Evolutionary conservation across 2,329 filamentous ascomycete species (phyloP).

Genomic region (Phaeosphaeriaceae sp.): DNA sequence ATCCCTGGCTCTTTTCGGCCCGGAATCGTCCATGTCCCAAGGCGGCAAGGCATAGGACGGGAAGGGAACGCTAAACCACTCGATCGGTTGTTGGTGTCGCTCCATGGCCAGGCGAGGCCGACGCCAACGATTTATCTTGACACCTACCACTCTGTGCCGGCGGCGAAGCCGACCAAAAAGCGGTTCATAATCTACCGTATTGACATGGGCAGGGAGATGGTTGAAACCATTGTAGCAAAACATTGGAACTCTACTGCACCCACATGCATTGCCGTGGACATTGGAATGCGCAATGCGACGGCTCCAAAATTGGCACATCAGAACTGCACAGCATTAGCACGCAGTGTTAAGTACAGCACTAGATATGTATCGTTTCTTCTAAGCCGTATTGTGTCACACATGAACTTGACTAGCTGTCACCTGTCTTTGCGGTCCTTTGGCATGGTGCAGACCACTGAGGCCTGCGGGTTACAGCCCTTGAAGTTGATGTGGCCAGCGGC

Average conservation of each 20-base stretch:
- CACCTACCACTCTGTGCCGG: conserved; percentile 11
- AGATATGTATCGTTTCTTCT: neutral
- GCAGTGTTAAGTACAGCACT: neutral
- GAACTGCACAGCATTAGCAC: conserved; percentile 2
- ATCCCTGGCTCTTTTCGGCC: conserved; percentile 15
- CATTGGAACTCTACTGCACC: neutral
- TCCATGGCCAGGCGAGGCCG: conserved; percentile 41
- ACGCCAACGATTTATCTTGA: conserved; percentile 22
- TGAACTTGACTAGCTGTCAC: neutral
- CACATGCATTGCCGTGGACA: neutral
- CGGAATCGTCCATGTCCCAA: conserved; percentile 9
- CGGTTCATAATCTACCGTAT: conserved; percentile 4
- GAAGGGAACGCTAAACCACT: conserved; percentile 27
- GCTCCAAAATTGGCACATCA: conserved; percentile 4
- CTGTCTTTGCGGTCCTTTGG: neutral
- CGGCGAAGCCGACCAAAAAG: conserved; percentile 32
- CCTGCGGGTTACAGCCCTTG: neutral
- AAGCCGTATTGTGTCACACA: neutral
- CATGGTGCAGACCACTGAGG: neutral
- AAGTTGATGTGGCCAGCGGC: neutral
- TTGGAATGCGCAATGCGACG: conserved; percentile 8
- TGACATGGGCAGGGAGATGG: neutral
- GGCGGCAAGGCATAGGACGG: conserved; percentile 18
- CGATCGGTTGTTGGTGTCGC: conserved; percentile 18
- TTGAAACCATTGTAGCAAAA: neutral